Evolutionary conservation across 106 monocot species (phyloP), one percentile per base, ranked within the genome.

Genomic region (Iris macrosiphon): DNA sequence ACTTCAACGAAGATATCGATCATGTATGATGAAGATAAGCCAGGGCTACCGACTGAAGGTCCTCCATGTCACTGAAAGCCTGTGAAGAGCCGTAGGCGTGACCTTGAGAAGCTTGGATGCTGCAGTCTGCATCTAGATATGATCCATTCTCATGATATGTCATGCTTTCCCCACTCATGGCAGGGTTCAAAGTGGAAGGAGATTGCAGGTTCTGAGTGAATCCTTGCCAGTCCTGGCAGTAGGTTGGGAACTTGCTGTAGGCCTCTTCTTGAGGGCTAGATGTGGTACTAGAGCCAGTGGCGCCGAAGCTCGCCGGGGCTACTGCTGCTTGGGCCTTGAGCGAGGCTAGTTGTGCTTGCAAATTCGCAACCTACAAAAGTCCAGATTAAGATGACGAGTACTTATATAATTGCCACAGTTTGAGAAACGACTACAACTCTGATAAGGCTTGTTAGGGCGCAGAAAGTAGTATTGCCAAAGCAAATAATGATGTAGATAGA

Each of bases 271-370:
- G 61, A 30, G 50, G 55, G 45, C 32, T 66, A 3, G 66, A 37
- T 3, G 54, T 49, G 11, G 71, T 52, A 52, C 63, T 39, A 40
- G 60, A 65, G 12, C 41, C 55, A 67, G 69, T 70, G 43, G 31
- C 43, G 34, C 38, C 23, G 19, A 24, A 32, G 31, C 33, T 62
- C 25, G 48, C 48, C 41, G 17, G 50, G 26, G 55, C 53, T 63
- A 70, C 64, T 22, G 68, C 65, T 69, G 74, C 72, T 75, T 85
- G 85, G 15, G 61, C 78, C 52, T 66, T 85, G 18, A 91, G 60
- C 42, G 69, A 69, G 3, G 78, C 69, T 27, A 91, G 61, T 59
- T 91, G 85, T 49, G 91, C 81, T 70, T 91, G 91, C 61, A 91
- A 58, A 67, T 72, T 82, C 51, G 82, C 81, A 22, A 91, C 91